These are phyloP conservation scores for Chlamydomonas sp. DNA, from an alignment of 139 green algal genomes.

Conservation along the genomic window DNA sequence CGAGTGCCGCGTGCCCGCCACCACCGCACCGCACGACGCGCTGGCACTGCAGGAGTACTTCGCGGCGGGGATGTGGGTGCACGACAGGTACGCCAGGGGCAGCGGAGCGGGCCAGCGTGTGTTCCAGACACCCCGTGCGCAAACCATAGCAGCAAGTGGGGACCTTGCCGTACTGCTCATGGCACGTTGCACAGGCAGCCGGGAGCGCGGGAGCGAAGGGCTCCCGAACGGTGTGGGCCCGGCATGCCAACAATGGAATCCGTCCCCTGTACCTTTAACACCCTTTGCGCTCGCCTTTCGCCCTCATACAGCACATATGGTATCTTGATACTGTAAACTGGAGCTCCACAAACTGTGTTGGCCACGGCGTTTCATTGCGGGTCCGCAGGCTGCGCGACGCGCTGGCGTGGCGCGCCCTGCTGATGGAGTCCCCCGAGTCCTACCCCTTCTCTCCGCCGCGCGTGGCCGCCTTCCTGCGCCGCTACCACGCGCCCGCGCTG, in stretches of 20 bases:
- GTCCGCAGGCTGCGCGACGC: slow-evolving; percentile 34
- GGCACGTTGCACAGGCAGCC: no score
- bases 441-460: slow-evolving; percentile 33
- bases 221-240: no score
- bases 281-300: no score
- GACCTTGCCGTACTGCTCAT: no score
- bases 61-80: slow-evolving; percentile 35
- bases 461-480: slow-evolving; percentile 38
- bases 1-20: slow-evolving; percentile 1
- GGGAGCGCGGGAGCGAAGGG: no score
- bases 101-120: neutral
- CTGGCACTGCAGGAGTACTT: slow-evolving; percentile 26
- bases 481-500: slow-evolving; percentile 30
- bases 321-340: no score
- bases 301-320: no score
- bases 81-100: slow-evolving; percentile 28
- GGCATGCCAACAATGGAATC: no score
- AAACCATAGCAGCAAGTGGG: no score
- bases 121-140: no score
- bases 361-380: neutral
- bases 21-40: slow-evolving; percentile 17
- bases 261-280: no score
- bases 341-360: neutral
- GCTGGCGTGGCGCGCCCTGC: slow-evolving; percentile 13
- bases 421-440: slow-evolving; percentile 49